Percentiles rank a stretch among this genome's conserved stretches.
Evolutionary conservation across 2,329 filamentous ascomycete genomes (phyloP).

Genomic region (Chaetomiaceae sp.): DNA sequence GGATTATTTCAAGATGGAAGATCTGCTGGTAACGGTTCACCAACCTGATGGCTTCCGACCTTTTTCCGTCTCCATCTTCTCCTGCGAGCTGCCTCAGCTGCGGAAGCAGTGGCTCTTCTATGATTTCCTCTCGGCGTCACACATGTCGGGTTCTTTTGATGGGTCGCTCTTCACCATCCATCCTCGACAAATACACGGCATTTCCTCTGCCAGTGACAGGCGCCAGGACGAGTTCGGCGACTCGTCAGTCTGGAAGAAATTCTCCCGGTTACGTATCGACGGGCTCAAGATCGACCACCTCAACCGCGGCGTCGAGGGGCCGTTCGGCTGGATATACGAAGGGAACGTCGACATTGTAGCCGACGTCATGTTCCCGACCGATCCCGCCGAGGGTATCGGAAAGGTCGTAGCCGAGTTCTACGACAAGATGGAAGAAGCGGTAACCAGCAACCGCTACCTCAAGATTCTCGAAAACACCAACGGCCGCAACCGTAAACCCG

Average conservation of each 20-base stretch:
- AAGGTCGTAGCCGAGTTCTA: conserved; percentile 98
- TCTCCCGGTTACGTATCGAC: conserved; percentile 87
- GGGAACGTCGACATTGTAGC: conserved; percentile 95
- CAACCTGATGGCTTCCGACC: conserved; percentile 90
- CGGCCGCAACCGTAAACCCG: conserved; percentile 17
- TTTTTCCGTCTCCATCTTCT: conserved; percentile 92
- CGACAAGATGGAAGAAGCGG: conserved; percentile 88
- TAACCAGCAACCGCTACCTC: conserved; percentile 69
- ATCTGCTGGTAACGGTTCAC: conserved; percentile 85
- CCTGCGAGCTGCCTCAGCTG: conserved; percentile 86
- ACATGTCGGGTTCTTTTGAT: conserved; percentile 93
- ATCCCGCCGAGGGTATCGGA: conserved; percentile 80
- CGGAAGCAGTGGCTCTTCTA: conserved; percentile 98
- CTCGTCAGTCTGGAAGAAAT: conserved; percentile 84
- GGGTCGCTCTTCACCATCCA: conserved; percentile 97
- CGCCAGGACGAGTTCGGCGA: conserved; percentile 58
- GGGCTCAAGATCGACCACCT: conserved; percentile 92
- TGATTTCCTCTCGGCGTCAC: conserved; percentile 90
- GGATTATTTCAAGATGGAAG: conserved; percentile 93
- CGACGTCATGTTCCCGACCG: conserved; percentile 89
- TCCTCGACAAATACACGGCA: conserved; percentile 81
- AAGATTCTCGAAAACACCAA: conserved; percentile 51
- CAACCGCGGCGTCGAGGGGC: conserved; percentile 86
- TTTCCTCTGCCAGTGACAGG: conserved; percentile 59
- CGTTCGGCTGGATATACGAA: conserved; percentile 97